Evolutionary conservation across 768 basidiomycete genomes (phyloP).

Genomic region (Coprinopsis cinerea): DNA sequence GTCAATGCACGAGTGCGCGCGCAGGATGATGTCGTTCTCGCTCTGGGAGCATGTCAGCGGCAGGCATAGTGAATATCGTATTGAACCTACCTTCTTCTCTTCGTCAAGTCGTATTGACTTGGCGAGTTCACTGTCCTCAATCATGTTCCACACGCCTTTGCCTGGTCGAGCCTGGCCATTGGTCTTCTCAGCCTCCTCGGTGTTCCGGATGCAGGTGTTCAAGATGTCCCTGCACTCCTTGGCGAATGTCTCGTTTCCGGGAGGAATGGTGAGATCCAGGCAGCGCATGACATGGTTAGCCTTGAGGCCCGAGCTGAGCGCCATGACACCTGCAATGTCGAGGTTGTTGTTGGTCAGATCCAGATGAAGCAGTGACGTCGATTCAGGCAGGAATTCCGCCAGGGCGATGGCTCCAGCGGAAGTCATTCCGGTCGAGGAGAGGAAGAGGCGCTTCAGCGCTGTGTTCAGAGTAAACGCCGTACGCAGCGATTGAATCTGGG

Average conservation of each 20-base stretch:
- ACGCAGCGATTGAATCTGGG: conserved; percentile 76
- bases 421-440: conserved; percentile 75
- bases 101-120: conserved; percentile 55
- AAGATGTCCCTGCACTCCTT: conserved; percentile 87
- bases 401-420: conserved; percentile 88
- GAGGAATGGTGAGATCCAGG: conserved; percentile 88
- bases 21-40: conserved; percentile 41
- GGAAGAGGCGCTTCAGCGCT: conserved; percentile 86
- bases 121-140: conserved; percentile 80
- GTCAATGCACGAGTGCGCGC: conserved; percentile 37
- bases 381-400: conserved; percentile 94
- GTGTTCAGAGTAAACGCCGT: conserved; percentile 91
- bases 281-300: conserved; percentile 85
- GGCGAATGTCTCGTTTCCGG: conserved; percentile 76
- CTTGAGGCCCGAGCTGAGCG: conserved; percentile 80
- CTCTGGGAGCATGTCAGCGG: conserved; percentile 20
- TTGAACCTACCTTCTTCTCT: conserved; percentile 42
- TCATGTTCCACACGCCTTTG: conserved; percentile 79
- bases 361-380: conserved; percentile 79
- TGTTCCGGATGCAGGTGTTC: conserved; percentile 87
- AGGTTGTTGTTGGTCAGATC: conserved; percentile 82
- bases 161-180: conserved; percentile 35
- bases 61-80: background rate
- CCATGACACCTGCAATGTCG: conserved; percentile 90
- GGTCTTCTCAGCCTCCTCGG: conserved; percentile 70